phyloP scores from a whole-genome alignment of 1,284 basidiomycete genomes.

The Nidula niveotomentosa region DNA sequence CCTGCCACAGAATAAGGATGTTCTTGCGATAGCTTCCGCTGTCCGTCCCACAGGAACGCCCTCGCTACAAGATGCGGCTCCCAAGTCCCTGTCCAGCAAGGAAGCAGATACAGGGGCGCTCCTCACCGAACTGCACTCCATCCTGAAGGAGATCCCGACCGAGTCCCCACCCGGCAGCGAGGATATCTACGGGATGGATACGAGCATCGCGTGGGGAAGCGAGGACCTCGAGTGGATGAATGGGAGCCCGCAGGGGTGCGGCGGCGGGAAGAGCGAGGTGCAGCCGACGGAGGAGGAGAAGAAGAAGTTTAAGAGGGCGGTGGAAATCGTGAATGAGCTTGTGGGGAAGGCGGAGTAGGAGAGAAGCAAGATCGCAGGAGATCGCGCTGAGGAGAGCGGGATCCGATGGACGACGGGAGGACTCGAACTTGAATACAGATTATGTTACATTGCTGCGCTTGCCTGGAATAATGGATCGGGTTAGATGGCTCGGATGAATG shows the following conservation, averaged over 20 bases:
- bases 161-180: slow-evolving; percentile 60
- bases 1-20: slow-evolving; percentile 27
- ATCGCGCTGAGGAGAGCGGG: too few species aligned
- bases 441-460: too few species aligned
- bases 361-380: too few species aligned
- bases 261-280: slow-evolving; percentile 45
- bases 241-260: slow-evolving; percentile 60
- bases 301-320: slow-evolving; percentile 62
- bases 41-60: slow-evolving; percentile 48
- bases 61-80: slow-evolving; percentile 36
- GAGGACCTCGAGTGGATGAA: slow-evolving; percentile 62
- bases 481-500: too few species aligned
- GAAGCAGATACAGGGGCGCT: slow-evolving; percentile 37
- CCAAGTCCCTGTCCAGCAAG: slow-evolving; percentile 45
- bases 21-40: slow-evolving; percentile 46
- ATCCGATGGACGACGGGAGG: too few species aligned
- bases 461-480: too few species aligned
- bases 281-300: slow-evolving; percentile 60
- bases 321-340: slow-evolving; percentile 60
- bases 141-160: slow-evolving; percentile 55
- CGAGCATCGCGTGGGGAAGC: slow-evolving; percentile 61
- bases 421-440: too few species aligned
- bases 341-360: slow-evolving; percentile 35
- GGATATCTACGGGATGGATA: slow-evolving; percentile 72
- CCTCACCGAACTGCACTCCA: slow-evolving; percentile 53